phyloP scores from a whole-genome alignment of 805 yeast species.

The Candida nemodendra region DNA sequence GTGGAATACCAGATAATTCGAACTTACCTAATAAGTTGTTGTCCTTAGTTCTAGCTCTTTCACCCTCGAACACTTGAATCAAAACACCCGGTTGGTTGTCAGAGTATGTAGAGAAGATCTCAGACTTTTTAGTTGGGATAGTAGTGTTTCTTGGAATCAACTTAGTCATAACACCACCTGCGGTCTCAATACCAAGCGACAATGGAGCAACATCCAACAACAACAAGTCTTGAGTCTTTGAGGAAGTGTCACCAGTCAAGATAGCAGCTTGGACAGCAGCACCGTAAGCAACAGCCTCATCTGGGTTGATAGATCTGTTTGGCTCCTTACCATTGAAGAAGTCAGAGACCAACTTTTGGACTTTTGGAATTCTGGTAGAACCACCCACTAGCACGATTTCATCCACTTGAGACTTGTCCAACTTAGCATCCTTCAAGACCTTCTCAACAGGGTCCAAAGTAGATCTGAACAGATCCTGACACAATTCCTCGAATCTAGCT shows the following conservation, averaged over 20 bases:
- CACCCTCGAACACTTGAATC: conserved; percentile 78
- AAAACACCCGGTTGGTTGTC: conserved; percentile 85
- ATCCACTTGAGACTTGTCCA: conserved; percentile 86
- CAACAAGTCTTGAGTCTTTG: conserved; percentile 93
- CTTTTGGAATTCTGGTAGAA: conserved; percentile 97
- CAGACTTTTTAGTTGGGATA: conserved; percentile 73
- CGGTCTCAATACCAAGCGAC: conserved; percentile 80
- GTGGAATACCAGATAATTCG: conserved; percentile 68
- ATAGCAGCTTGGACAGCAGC: conserved; percentile 99
- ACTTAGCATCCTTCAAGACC: conserved; percentile 85
- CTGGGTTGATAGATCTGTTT: conserved; percentile 95
- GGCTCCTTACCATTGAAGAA: conserved; percentile 98
- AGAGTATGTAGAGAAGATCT: conserved; percentile 75
- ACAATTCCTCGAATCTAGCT: conserved; percentile 96
- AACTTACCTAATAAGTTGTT: conserved; percentile 77
- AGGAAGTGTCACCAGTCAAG: conserved; percentile 91
- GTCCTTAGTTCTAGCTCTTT: conserved; percentile 72
- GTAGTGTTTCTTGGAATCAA: conserved; percentile 75
- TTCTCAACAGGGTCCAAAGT: conserved; percentile 94
- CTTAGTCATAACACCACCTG: conserved; percentile 81
- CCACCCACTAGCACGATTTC: conserved; percentile 97
- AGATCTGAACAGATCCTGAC: conserved; percentile 91
- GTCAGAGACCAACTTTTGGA: conserved; percentile 92
- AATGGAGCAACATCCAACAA: conserved; percentile 95
- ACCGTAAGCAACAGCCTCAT: conserved; percentile 99